A percentile compares a stretch with the other conserved stretches of the same genome.
phyloP scores from a whole-genome alignment of 306 rosid genomes.

The Datisca glomerata region DNA sequence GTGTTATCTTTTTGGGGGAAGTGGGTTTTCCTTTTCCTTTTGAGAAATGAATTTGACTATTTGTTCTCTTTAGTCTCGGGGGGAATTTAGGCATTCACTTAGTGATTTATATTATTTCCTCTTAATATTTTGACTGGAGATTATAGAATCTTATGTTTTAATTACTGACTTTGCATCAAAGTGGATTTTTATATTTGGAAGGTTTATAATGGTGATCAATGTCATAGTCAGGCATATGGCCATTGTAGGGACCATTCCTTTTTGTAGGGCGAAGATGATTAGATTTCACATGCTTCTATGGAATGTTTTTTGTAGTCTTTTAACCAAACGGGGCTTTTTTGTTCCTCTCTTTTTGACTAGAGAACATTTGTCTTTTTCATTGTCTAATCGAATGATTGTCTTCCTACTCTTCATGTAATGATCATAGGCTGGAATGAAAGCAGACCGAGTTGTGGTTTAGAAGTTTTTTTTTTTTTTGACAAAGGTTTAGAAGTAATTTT shows the following conservation, averaged over 20 bases:
- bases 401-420: too few relatives aligned
- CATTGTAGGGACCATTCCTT: constrained; percentile 27
- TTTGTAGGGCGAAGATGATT: constrained; percentile 12
- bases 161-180: constrained; percentile 9
- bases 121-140: background rate
- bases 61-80: background rate
- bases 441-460: too few relatives aligned
- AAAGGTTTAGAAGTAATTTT: too few relatives aligned
- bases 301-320: constrained; percentile 17
- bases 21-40: background rate
- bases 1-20: background rate
- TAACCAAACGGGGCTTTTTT: constrained; percentile 15
- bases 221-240: constrained; percentile 11
- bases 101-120: background rate
- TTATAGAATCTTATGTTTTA: background rate
- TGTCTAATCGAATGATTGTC: too few relatives aligned
- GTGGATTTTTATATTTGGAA: constrained; percentile 8
- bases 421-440: too few relatives aligned
- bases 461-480: too few relatives aligned
- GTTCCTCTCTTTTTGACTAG: constrained; percentile 12
- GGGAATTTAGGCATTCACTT: background rate
- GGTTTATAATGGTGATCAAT: constrained; percentile 12
- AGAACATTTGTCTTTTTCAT: constrained; percentile 4
- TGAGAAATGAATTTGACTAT: background rate
- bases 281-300: constrained; percentile 22